Base-by-base conservation (phyloP, 805 yeast genomes). In the Alloascoidea africana region DNA sequence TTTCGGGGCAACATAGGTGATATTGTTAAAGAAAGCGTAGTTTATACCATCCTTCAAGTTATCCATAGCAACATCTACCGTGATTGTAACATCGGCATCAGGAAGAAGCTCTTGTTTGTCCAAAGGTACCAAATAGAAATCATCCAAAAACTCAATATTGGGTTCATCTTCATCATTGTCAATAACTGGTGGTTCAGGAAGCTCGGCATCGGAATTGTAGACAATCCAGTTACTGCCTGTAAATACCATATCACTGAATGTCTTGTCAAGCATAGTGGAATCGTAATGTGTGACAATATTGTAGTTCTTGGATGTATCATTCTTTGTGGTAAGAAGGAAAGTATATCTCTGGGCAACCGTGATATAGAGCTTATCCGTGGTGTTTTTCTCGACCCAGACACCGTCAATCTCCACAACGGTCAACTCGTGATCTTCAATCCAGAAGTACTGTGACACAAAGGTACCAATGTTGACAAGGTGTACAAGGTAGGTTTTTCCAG, bases 391-490 rank as follows among this genome's bases (percentile, higher is more conserved):
- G 14, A 83, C 87, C 50, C 80, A 71, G 35, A 87, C 63, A 55
- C 98, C 98, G 56, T 91, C 98, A 36, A 86, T 79, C 53, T 87
- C 97, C 44, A 91, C 80, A 37, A 91, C 78, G 11, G 84, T 75
- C 59, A 91, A 68, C 23, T 68, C 71, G 59, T 89, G 96, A 58
- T 76, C 94, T 60, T 89, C 94, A 54, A 91, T 72, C 65, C 76
- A 82, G 51, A 91, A 58, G 59, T 79, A 84, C 59, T 86, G 95
- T 4, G 96, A 85, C 5, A 82, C 82, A 55, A 91, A 87, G 30
- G 94, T 89, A 54, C 96, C 97, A 46, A 74, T 68, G 60, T 89
- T 91, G 50, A 81, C 68, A 40, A 91, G 59, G 54, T 95, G 73
- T 44, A 91, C 47, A 47, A 81, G 61, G 56, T 91, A 91, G 14